phyloP scores from a whole-genome alignment of 257 asterid species.

The Phtheirospermum japonicum region DNA sequence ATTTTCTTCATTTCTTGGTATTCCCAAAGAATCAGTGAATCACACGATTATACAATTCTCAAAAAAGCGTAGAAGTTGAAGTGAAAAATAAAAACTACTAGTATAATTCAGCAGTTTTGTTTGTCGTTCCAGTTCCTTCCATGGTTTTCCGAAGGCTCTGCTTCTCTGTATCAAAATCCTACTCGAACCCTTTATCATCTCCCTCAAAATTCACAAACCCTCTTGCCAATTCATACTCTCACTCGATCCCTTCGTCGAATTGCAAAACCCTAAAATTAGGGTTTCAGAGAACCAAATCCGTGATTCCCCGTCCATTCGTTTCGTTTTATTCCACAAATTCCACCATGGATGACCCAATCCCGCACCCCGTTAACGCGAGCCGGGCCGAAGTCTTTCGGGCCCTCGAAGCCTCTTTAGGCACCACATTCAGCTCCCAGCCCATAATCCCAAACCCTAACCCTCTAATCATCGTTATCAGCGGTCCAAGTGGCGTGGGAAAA shows the following conservation, averaged over 20 bases:
- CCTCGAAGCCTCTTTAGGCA: constrained; percentile 68
- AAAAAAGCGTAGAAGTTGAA: too few species aligned
- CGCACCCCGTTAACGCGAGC: constrained; percentile 46
- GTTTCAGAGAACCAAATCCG: constrained; percentile 28
- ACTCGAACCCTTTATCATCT: constrained; percentile 38
- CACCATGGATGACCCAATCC: constrained; percentile 58
- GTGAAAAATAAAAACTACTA: too few species aligned
- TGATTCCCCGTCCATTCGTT: constrained; percentile 28
- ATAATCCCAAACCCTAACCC: constrained; percentile 61
- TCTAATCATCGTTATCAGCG: constrained; percentile 74
- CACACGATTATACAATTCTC: too few species aligned
- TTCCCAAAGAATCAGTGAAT: too few species aligned
- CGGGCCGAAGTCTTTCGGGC: constrained; percentile 61
- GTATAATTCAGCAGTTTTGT: constrained; percentile 10
- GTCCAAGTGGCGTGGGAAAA: constrained; percentile 97
- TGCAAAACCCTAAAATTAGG: constrained; percentile 33
- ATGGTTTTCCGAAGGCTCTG: constrained; percentile 64
- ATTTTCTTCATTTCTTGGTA: too few species aligned
- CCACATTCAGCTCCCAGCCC: constrained; percentile 61
- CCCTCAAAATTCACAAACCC: constrained; percentile 38
- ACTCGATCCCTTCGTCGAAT: constrained; percentile 29
- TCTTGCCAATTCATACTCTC: constrained; percentile 31
- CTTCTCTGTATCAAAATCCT: constrained; percentile 42
- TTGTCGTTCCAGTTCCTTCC: constrained; percentile 29
- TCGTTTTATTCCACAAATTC: constrained; percentile 34